These are phyloP conservation scores for Penicillium bialowiezense DNA, from an alignment of 495 filamentous ascomycete genomes.

Conservation along the genomic window DNA sequence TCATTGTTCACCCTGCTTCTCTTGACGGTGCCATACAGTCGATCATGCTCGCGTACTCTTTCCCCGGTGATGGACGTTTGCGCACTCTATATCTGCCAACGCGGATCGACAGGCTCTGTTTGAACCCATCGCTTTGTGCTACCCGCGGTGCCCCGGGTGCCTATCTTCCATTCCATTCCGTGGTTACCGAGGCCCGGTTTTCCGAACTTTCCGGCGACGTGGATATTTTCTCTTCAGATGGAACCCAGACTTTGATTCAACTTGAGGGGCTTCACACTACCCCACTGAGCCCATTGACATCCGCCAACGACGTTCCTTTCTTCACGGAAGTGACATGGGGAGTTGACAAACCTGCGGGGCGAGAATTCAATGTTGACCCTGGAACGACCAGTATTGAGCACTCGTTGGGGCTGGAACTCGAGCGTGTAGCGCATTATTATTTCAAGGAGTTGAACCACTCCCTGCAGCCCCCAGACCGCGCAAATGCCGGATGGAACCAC, in stretches of 20 bases:
- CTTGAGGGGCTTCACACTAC: constrained; percentile 26
- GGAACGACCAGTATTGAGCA: background rate
- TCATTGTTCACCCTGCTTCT: constrained; percentile 34
- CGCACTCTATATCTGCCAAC: constrained; percentile 20
- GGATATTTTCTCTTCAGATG: constrained; percentile 17
- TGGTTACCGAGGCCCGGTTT: constrained; percentile 12
- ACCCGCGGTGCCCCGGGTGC: constrained; percentile 6
- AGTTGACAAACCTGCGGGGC: constrained; percentile 8
- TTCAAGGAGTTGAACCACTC: constrained; percentile 11
- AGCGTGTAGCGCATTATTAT: constrained; percentile 20
- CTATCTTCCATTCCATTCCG: constrained; percentile 16
- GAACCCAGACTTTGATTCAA: constrained; percentile 17
- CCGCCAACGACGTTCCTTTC: constrained; percentile 17
- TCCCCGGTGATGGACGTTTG: constrained; percentile 32
- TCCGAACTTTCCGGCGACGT: constrained; percentile 25
- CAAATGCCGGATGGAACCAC: constrained; percentile 4
- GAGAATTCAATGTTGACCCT: background rate
- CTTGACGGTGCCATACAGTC: constrained; percentile 44
- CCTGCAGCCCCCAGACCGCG: background rate
- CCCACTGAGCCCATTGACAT: constrained; percentile 17
- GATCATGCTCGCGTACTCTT: constrained; percentile 37
- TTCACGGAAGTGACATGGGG: constrained; percentile 22
- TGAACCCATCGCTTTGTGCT: constrained; percentile 30
- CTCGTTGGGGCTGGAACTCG: constrained; percentile 9
- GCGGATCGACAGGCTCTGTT: constrained; percentile 43